Base-by-base conservation (phyloP, 1,139 yeast genomes). In the Candida sanyaensis region DNA sequence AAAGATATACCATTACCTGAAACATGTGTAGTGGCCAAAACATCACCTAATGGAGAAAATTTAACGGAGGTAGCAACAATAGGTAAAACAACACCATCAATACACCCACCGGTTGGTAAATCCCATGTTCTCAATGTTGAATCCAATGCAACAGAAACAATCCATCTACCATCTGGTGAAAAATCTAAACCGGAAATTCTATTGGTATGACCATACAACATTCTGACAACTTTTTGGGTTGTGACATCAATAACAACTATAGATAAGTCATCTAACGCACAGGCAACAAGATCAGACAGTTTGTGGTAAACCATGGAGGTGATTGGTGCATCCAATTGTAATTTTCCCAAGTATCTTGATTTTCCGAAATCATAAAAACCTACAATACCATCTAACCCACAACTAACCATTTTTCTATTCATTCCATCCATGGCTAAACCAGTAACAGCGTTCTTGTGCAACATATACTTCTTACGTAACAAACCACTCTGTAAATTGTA, bases 101-200 rank as follows among this genome's bases (percentile, higher is more conserved):
- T 91, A 66, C 98, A 92, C 1, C 93, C 91, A 44, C 99, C 99
- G 3, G 97, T 88, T 31, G 99, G 98, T 51, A 95, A 78, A 65
- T 95, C 99, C 99, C 99, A 95, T 0, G 97, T 91, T 61, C 99
- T 80, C 46, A 95, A 77, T 0, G 99, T 92, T 1, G 90, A 78
- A 64, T 95, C 99, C 51, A 92, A 74, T 1, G 91, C 80, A 0
- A 90, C 84, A 24, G 96, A 84, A 10, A 95, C 86, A 39, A 95
- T 73, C 98, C 98, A 95, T 65, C 98, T 82, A 36, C 97, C 98
- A 65, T 92, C 96, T 4, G 97, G 96, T 6, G 96, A 86, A 61
- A 93, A 93, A 63, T 90, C 98, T 66, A 93, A 69, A 1, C 90
- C 80, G 0, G 98, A 91, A 54, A 95, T 86, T 61, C 97, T 78